A percentile compares a stretch with the other conserved stretches of the same genome.
Evolutionary conservation across 768 basidiomycete species (phyloP).

Genomic region (Collybiopsis confluens): DNA sequence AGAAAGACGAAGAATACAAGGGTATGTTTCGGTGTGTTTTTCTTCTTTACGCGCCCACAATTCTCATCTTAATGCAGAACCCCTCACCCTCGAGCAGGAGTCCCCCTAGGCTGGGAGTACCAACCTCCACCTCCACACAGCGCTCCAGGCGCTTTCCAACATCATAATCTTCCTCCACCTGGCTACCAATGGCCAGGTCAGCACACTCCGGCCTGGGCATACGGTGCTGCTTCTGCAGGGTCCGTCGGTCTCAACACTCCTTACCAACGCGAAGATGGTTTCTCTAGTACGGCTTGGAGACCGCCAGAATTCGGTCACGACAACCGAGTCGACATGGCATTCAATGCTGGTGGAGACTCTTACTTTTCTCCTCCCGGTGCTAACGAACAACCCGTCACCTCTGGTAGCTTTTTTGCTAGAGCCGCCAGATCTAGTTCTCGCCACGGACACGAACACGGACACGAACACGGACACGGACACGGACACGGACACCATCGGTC

Average conservation of each 20-base stretch:
- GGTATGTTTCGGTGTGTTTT: neutral
- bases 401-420: neutral
- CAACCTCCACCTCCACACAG: slow-evolving; percentile 1
- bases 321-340: neutral
- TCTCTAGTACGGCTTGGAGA: slow-evolving; percentile 2
- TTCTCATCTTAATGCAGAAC: neutral
- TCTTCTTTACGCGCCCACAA: neutral
- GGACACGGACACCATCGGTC: too few species aligned
- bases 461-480: too few species aligned
- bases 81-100: neutral
- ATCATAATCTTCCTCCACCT: neutral
- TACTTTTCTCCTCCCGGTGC: neutral
- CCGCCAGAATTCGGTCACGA: neutral
- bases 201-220: neutral
- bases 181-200: neutral
- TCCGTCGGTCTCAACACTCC: neutral
- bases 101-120: neutral
- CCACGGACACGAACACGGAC: too few species aligned
- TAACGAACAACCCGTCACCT: neutral
- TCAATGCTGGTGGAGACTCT: neutral
- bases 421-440: too few species aligned
- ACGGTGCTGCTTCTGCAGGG: neutral
- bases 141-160: neutral
- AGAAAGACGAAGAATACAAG: neutral
- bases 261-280: neutral